These are phyloP conservation scores for Citrus inodora DNA, from an alignment of 345 rosid genomes.

Conservation along the genomic window DNA sequence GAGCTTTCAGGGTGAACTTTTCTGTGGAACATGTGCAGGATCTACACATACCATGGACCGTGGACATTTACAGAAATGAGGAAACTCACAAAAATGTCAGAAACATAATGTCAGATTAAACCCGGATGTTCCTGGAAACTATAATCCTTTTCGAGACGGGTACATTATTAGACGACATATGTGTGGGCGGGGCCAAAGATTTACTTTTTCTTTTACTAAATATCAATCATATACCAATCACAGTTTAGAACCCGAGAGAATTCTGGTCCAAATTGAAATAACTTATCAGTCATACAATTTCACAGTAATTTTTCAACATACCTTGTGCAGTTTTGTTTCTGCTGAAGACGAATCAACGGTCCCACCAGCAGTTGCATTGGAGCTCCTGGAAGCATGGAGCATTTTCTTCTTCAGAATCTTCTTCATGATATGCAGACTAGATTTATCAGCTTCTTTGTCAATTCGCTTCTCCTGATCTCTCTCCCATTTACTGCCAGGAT, in stretches of 20 bases:
- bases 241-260: too few species aligned
- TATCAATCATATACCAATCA: too few species aligned
- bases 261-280: too few species aligned
- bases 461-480: slow-evolving; percentile 42
- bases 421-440: slow-evolving; percentile 53
- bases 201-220: too few species aligned
- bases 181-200: too few species aligned
- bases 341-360: slow-evolving; percentile 46
- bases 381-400: slow-evolving; percentile 50
- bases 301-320: slow-evolving; percentile 7
- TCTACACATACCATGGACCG: slow-evolving; percentile 32
- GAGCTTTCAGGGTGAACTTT: slow-evolving; percentile 81
- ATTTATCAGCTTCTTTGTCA: slow-evolving; percentile 62
- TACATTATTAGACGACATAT: too few species aligned
- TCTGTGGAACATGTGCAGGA: slow-evolving; percentile 71
- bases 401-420: slow-evolving; percentile 60
- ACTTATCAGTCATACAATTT: background rate
- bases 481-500: slow-evolving; percentile 35
- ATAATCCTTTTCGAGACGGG: too few species aligned
- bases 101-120: background rate
- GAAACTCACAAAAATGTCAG: background rate
- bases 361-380: slow-evolving; percentile 31
- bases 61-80: slow-evolving; percentile 2
- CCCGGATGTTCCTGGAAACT: background rate
- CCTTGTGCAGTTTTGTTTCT: slow-evolving; percentile 72